Evolutionary conservation across 2,329 filamentous ascomycete genomes (phyloP).

Genomic region (Alternaria incomplexa): DNA sequence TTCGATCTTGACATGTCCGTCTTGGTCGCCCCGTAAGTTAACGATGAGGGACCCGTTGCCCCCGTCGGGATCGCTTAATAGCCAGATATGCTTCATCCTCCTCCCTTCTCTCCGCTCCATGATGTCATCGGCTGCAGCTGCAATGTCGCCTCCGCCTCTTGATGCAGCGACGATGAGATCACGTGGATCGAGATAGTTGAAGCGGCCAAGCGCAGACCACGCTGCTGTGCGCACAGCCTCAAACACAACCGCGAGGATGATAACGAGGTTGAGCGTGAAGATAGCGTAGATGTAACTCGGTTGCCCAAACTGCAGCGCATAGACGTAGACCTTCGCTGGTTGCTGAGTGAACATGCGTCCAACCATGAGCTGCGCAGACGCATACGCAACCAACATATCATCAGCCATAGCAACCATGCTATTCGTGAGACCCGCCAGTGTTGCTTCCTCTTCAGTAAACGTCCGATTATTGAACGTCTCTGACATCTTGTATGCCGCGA

Average conservation of each 20-base stretch:
- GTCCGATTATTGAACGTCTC: slow-evolving; percentile 8
- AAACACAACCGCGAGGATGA: slow-evolving; percentile 30
- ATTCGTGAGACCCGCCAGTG: slow-evolving; percentile 31
- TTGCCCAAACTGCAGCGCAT: slow-evolving; percentile 33
- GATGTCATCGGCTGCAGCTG: slow-evolving; percentile 26
- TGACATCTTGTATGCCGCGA: slow-evolving; percentile 36
- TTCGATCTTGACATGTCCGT: slow-evolving; percentile 28
- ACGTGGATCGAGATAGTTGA: slow-evolving; percentile 39
- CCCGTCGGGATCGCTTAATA: slow-evolving; percentile 32
- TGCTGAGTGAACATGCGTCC: slow-evolving; percentile 20
- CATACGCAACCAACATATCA: slow-evolving; percentile 41
- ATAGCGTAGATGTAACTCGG: slow-evolving; percentile 38
- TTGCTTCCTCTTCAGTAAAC: slow-evolving; percentile 23
- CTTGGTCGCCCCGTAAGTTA: slow-evolving; percentile 22
- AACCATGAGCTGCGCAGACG: slow-evolving; percentile 45
- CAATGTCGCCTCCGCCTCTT: slow-evolving; percentile 26
- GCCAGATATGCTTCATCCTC: slow-evolving; percentile 25
- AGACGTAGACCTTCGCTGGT: slow-evolving; percentile 21
- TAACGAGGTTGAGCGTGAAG: slow-evolving; percentile 32
- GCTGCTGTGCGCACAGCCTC: slow-evolving; percentile 31
- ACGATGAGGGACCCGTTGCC: slow-evolving; percentile 31
- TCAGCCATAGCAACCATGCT: slow-evolving; percentile 35
- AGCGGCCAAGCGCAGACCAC: slow-evolving; percentile 31
- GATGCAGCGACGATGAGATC: slow-evolving; percentile 37
- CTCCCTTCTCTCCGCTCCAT: slow-evolving; percentile 15